phyloP scores from a whole-genome alignment of 495 filamentous ascomycete species.

The Podospora comata region DNA sequence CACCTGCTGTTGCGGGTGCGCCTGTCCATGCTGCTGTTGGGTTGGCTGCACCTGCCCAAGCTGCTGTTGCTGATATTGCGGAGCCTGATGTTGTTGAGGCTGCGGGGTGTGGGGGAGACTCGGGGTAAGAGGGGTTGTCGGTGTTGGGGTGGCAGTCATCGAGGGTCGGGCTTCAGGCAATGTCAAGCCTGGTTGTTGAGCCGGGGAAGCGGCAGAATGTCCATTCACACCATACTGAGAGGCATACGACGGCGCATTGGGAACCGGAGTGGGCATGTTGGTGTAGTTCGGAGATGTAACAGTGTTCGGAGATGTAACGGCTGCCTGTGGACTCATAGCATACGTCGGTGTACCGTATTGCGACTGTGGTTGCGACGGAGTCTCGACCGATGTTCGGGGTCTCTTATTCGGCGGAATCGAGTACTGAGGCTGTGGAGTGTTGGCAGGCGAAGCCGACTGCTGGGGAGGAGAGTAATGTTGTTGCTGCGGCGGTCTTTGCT shows the following conservation, averaged over 20 bases:
- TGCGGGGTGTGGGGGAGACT: conserved; percentile 16
- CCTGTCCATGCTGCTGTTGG: neutral
- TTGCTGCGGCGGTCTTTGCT: conserved; percentile 24
- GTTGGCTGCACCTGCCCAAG: neutral
- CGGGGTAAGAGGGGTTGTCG: conserved; percentile 15
- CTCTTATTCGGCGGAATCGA: conserved; percentile 61
- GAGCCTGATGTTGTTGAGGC: neutral
- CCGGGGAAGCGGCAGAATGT: conserved; percentile 16
- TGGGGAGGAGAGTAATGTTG: conserved; percentile 37
- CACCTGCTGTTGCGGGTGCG: neutral
- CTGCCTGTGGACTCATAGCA: conserved; percentile 20
- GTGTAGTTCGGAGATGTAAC: conserved; percentile 23
- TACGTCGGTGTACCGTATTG: conserved; percentile 21
- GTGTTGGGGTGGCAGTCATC: conserved; percentile 31
- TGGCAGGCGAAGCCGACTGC: conserved; percentile 36
- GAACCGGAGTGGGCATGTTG: conserved; percentile 14
- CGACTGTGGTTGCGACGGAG: conserved; percentile 37
- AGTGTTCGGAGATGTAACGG: conserved; percentile 12
- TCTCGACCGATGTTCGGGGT: conserved; percentile 64
- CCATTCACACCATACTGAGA: conserved; percentile 27
- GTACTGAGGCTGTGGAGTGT: conserved; percentile 25
- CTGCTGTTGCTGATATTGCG: neutral
- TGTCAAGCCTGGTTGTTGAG: conserved; percentile 19
- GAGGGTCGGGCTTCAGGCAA: conserved; percentile 25
- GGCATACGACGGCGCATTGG: conserved; percentile 16